phyloP scores from a whole-genome alignment of 192 early-diverging fungal genomes.

The Paraglomus occultum region DNA sequence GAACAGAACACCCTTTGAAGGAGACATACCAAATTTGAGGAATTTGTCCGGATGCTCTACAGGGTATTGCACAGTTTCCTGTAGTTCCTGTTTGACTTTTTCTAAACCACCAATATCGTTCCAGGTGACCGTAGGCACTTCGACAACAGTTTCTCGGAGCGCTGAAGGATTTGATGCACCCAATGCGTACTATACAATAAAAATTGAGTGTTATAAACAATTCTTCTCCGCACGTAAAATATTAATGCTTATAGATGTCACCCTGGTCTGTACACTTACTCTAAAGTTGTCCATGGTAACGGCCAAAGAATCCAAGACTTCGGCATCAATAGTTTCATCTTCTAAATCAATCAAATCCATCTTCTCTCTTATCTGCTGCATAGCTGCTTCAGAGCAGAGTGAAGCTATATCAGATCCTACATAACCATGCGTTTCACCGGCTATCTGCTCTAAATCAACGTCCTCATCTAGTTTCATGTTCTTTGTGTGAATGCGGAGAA shows the following conservation, averaged over 20 bases:
- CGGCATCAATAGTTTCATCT: conserved; percentile 97
- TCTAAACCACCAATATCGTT: conserved; percentile 97
- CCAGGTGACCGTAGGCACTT: conserved; percentile 95
- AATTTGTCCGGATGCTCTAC: conserved; percentile 99
- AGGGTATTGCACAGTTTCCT: conserved; percentile 99
- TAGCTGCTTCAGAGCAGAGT: conserved; percentile 98
- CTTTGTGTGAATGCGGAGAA: conserved; percentile 98
- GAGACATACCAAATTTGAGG: conserved; percentile 98
- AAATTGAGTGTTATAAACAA: conserved; percentile 9
- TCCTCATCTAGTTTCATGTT: conserved; percentile 99
- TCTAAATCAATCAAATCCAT: conserved; percentile 99
- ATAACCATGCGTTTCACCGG: conserved; percentile 95
- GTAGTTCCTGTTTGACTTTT: conserved; percentile 96
- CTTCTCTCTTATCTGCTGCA: conserved; percentile 99
- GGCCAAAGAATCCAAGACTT: conserved; percentile 91
- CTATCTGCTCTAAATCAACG: conserved; percentile 96
- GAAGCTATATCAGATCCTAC: conserved; percentile 97
- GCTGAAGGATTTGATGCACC: conserved; percentile 95
- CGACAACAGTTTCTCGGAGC: conserved; percentile 97
- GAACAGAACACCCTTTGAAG: conserved; percentile 97
- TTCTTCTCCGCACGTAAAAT: conserved; percentile 7
- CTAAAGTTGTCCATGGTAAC: conserved; percentile 98
- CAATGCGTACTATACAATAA: conserved; percentile 70
- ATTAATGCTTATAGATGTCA: too few relatives aligned
- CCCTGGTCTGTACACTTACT: conserved; percentile 35